Conservation (phyloP, 345 rosid species). For the Aurinia saxatilis region DNA sequence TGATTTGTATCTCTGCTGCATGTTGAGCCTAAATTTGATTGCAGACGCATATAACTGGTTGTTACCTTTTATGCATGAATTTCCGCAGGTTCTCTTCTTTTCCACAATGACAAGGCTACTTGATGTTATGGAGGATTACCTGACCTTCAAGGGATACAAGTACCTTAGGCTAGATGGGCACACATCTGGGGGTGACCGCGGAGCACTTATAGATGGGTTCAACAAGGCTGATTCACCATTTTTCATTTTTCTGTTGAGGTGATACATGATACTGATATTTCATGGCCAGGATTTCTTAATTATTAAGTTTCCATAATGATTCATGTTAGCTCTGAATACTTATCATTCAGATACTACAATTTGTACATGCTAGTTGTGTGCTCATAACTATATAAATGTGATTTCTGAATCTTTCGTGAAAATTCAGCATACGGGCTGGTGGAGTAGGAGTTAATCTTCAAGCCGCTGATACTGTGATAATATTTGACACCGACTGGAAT, state of each 20-base stretch:
- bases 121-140: slow-evolving; percentile 95
- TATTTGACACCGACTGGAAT: slow-evolving; percentile 96
- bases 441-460: slow-evolving; percentile 98
- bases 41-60: neutral
- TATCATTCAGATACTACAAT: neutral
- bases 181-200: slow-evolving; percentile 89
- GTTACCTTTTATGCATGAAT: neutral
- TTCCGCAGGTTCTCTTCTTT: slow-evolving; percentile 78
- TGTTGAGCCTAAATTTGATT: neutral
- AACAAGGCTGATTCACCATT: slow-evolving; percentile 63
- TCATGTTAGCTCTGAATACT: neutral
- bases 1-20: neutral
- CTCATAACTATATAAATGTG: neutral
- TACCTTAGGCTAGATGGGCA: slow-evolving; percentile 95
- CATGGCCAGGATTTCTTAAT: neutral
- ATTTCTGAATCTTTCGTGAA: slow-evolving; percentile 14
- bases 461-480: slow-evolving; percentile 91
- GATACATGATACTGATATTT: slow-evolving; percentile 20
- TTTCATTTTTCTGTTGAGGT: slow-evolving; percentile 93
- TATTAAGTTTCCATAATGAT: neutral
- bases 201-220: slow-evolving; percentile 68
- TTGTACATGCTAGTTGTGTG: neutral
- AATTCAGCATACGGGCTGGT: slow-evolving; percentile 87
- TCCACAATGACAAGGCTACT: slow-evolving; percentile 97
- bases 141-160: slow-evolving; percentile 51